A percentile compares a stretch with the other conserved stretches of the same genome.
Conservation (phyloP, 2,329 filamentous ascomycete species). For the Venturia nashicola region DNA sequence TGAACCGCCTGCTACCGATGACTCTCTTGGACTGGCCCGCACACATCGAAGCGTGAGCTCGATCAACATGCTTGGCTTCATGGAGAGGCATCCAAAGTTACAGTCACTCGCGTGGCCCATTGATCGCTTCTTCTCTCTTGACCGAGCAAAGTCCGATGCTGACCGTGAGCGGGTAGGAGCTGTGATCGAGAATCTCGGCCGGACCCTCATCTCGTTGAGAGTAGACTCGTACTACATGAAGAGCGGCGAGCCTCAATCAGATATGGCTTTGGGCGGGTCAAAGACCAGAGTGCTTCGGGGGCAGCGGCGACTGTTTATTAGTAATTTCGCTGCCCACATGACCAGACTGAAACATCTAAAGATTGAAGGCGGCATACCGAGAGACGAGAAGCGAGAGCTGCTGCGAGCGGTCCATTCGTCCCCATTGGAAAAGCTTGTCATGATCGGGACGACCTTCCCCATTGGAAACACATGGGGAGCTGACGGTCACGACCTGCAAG, state of each 20-base stretch:
- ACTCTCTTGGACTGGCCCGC: neutral
- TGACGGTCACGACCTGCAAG: conserved; percentile 21
- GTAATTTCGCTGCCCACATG: conserved; percentile 30
- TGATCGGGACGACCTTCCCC: conserved; percentile 31
- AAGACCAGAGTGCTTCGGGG: neutral
- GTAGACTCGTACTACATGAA: conserved; percentile 25
- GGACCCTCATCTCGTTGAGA: conserved; percentile 28
- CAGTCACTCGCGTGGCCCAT: conserved; percentile 35
- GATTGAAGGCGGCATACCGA: conserved; percentile 33
- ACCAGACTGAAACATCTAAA: conserved; percentile 30
- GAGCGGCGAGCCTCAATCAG: conserved; percentile 21
- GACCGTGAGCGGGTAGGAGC: conserved; percentile 13
- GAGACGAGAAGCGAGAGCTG: conserved; percentile 34
- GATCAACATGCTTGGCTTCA: conserved; percentile 26
- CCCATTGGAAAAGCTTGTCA: conserved; percentile 30
- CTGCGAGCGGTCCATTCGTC: conserved; percentile 29
- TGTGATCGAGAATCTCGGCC: conserved; percentile 27
- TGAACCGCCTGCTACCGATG: conserved; percentile 13
- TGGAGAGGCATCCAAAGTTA: conserved; percentile 32
- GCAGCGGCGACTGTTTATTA: conserved; percentile 27
- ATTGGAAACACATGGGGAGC: conserved; percentile 34
- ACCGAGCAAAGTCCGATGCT: conserved; percentile 16
- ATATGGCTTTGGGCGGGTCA: conserved; percentile 12
- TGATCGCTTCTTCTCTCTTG: conserved; percentile 30
- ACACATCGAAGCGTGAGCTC: neutral